Evolutionary conservation across 164 flowering plant species (phyloP).

Genomic region (Magnolia sinica): DNA sequence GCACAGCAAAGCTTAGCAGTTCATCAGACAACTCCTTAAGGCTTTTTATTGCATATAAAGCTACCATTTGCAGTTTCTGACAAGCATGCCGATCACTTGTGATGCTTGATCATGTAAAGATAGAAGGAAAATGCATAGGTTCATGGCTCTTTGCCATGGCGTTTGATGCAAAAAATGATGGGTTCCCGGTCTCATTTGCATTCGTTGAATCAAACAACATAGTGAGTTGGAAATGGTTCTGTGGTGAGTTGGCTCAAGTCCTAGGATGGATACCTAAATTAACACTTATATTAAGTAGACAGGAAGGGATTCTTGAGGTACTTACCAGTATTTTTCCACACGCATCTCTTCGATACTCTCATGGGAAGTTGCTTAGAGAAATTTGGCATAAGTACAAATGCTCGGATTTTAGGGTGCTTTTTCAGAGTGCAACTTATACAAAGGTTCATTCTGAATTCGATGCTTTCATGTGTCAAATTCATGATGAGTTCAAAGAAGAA

Average conservation of each 20-base stretch:
- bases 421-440: background rate
- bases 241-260: background rate
- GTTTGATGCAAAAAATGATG: no score
- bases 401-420: background rate
- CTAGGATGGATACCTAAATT: background rate
- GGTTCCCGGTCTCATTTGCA: background rate
- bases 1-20: background rate
- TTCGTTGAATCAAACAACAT: background rate
- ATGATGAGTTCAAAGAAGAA: background rate
- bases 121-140: background rate
- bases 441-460: background rate
- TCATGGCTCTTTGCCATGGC: background rate
- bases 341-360: background rate
- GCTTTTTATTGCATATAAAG: background rate
- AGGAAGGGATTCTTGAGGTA: background rate
- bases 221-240: constrained; percentile 3
- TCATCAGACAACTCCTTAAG: background rate
- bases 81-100: background rate
- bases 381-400: background rate
- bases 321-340: background rate
- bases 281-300: background rate
- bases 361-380: background rate
- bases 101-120: background rate
- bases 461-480: background rate
- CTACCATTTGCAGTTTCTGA: background rate